Base-by-base conservation (phyloP, 768 basidiomycete genomes). In the Podaxis rugospora region DNA sequence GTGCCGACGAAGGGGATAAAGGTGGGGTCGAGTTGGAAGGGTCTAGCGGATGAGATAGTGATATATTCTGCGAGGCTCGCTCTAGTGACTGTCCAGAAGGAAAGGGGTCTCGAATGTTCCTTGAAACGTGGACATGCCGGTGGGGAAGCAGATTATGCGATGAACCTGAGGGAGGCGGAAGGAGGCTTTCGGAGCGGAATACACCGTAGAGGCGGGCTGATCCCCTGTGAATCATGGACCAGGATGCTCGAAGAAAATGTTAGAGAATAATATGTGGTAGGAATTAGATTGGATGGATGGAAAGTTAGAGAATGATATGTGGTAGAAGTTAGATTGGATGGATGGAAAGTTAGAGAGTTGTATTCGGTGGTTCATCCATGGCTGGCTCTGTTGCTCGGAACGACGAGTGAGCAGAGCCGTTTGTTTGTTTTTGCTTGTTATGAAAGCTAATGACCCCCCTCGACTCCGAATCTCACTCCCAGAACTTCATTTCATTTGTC, bases 41-140 rank as follows among this genome's bases (percentile, higher is more conserved):
- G 53, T 71, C 68, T 49, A 62, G 65, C 57, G 68, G 68, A 51
- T 70, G 69, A 11, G 66, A 65, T 63, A 69, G 56, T 13, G 68
- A 64, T 2, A 63, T 61, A 16, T 56, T 56, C 44, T 49, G 59
- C 4, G 52, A 46, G 28, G 52, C 44, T 10, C 27, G 25, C 6
- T 50, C 59, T 13, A 28, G 39, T 51, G 47, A 16, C 18, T 25
- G 57, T 23, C 57, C 59, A 36, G 52, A 47, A n/a, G 59, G 59
- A 27, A 61, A 61, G 13, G 69, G 67, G 56, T 72, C 70, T 35
- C 66, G 42, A 9, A 61, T 61, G 25, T 54, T 49, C 21, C 53
- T 61, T 3, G 59, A 55, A 6, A 54, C 53, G 25, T 61, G 52
- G 35, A 55, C 52, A 6, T 39, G 42, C n/a, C 59, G 32, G 35